A percentile compares a stretch with the other conserved stretches of the same genome.
phyloP scores from a whole-genome alignment of 2,329 filamentous ascomycete species.

The Phaeoacremonium minimum region DNA sequence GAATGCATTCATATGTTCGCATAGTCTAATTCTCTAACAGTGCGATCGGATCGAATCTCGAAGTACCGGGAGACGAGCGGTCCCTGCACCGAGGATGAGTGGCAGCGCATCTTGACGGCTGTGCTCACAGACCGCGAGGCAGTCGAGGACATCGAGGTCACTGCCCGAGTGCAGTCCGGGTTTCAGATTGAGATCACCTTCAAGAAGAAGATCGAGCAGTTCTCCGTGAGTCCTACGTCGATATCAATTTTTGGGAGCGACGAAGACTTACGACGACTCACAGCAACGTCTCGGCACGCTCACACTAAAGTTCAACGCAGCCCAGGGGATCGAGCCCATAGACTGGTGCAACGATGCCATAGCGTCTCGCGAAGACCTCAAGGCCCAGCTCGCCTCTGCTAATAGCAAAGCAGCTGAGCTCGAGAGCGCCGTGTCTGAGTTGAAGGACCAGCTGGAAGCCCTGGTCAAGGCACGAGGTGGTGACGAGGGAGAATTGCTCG shows the following conservation, averaged over 20 bases:
- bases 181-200: constrained; percentile 57
- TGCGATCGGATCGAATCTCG: constrained; percentile 52
- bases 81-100: constrained; percentile 58
- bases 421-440: constrained; percentile 50
- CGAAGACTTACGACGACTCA: constrained; percentile 13
- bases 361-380: constrained; percentile 38
- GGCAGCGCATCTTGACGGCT: constrained; percentile 56
- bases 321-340: constrained; percentile 59
- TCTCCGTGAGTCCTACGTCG: constrained; percentile 62
- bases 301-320: constrained; percentile 47
- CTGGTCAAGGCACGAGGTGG: constrained; percentile 61
- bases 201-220: constrained; percentile 61
- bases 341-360: constrained; percentile 65
- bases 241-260: too few relatives aligned
- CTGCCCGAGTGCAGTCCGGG: constrained; percentile 53
- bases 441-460: constrained; percentile 62
- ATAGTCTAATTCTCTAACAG: constrained; percentile 24
- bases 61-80: constrained; percentile 50
- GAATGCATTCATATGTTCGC: constrained; percentile 2
- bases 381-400: constrained; percentile 35
- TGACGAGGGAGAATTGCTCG: constrained; percentile 62
- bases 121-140: constrained; percentile 48
- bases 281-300: constrained; percentile 69
- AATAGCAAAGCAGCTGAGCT: constrained; percentile 40
- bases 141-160: constrained; percentile 51